phyloP scores from a whole-genome alignment of 495 filamentous ascomycete species.

The Annulohypoxylon moriforme region DNA sequence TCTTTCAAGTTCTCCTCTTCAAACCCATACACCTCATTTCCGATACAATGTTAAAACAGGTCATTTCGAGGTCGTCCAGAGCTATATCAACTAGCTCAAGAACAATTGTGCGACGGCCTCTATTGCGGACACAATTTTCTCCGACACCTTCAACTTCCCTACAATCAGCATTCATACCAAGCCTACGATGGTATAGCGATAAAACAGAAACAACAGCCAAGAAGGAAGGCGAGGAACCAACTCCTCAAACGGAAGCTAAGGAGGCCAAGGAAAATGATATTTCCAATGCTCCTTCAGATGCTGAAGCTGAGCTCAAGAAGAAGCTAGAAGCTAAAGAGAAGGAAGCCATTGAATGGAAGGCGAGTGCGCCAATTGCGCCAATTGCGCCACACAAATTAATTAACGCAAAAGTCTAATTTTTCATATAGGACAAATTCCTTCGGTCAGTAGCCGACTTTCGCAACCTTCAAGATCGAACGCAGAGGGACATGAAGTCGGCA shows the following conservation, averaged over 20 bases:
- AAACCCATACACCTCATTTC: slow-evolving; percentile 21
- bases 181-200: slow-evolving; percentile 61
- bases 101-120: slow-evolving; percentile 43
- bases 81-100: slow-evolving; percentile 46
- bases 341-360: slow-evolving; percentile 89
- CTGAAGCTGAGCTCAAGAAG: slow-evolving; percentile 60
- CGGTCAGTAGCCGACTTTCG: slow-evolving; percentile 95
- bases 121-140: slow-evolving; percentile 48
- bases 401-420: slow-evolving; percentile 26
- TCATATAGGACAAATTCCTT: slow-evolving; percentile 84
- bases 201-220: slow-evolving; percentile 52
- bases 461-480: slow-evolving; percentile 94
- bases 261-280: slow-evolving; percentile 34
- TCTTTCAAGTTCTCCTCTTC: slow-evolving; percentile 16
- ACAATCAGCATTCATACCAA: slow-evolving; percentile 38
- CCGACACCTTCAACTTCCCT: slow-evolving; percentile 45
- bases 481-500: slow-evolving; percentile 86
- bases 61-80: slow-evolving; percentile 53
- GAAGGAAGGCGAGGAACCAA: slow-evolving; percentile 51
- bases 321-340: slow-evolving; percentile 87
- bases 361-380: slow-evolving; percentile 52
- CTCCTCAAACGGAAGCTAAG: slow-evolving; percentile 48
- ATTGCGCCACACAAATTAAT: slow-evolving; percentile 3
- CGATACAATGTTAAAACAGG: slow-evolving; percentile 58
- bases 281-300: slow-evolving; percentile 41